phyloP scores from a whole-genome alignment of 2,329 filamentous ascomycete species.

The Juglanconis juglandina region DNA sequence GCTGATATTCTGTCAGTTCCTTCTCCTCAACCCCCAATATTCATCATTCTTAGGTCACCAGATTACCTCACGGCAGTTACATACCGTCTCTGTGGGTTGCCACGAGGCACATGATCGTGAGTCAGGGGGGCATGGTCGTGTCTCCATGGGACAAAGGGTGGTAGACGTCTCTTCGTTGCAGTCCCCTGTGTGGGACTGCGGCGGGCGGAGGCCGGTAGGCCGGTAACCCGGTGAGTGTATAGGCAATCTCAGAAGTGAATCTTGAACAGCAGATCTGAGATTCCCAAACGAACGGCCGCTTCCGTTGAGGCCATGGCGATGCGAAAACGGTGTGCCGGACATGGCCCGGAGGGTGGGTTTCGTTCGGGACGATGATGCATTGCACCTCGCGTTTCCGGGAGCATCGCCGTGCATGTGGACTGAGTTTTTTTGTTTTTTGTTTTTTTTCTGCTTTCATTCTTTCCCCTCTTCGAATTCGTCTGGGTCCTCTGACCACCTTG shows the following conservation, averaged over 20 bases:
- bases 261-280: neutral
- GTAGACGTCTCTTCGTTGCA: neutral
- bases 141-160: neutral
- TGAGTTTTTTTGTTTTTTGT: no score
- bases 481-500: neutral
- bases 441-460: neutral
- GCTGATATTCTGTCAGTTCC: neutral
- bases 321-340: neutral
- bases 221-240: neutral
- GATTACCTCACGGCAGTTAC: slow-evolving; percentile 8
- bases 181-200: neutral
- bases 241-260: neutral
- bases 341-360: neutral
- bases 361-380: neutral
- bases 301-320: neutral
- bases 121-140: slow-evolving; percentile 6
- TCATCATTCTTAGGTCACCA: neutral
- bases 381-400: neutral
- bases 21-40: neutral
- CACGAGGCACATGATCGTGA: slow-evolving; percentile 1
- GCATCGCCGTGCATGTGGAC: neutral
- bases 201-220: neutral
- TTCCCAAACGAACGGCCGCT: neutral
- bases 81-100: slow-evolving; percentile 7
- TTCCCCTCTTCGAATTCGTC: neutral